phyloP scores from a whole-genome alignment of 2,329 filamentous ascomycete genomes.

The Plectosphaerella plurivora region DNA sequence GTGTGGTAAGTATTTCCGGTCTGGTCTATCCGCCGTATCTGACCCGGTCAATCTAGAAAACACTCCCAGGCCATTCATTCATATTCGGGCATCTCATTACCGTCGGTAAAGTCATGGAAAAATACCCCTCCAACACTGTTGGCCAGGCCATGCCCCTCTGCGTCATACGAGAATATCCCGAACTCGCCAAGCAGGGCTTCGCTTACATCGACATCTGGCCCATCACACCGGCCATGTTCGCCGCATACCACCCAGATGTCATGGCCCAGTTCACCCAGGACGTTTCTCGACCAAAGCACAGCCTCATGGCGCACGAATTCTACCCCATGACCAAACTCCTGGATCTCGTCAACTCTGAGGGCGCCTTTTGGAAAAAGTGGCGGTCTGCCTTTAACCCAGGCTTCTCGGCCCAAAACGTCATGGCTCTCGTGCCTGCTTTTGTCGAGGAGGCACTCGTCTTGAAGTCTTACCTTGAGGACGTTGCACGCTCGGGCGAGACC shows the following conservation, averaged over 20 bases:
- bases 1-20: too few species aligned
- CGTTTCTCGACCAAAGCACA: slow-evolving; percentile 14
- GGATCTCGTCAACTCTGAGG: slow-evolving; percentile 26
- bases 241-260: slow-evolving; percentile 14
- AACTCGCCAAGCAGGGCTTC: slow-evolving; percentile 14
- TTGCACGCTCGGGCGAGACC: background rate
- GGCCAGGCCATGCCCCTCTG: background rate
- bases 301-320: slow-evolving; percentile 20
- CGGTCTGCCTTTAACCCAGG: slow-evolving; percentile 26
- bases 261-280: slow-evolving; percentile 16
- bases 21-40: background rate
- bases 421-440: slow-evolving; percentile 27
- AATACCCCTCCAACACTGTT: background rate
- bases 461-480: background rate
- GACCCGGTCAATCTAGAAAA: background rate
- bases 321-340: slow-evolving; percentile 23
- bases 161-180: background rate
- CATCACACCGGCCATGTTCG: slow-evolving; percentile 11
- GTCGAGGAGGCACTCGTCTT: slow-evolving; percentile 32
- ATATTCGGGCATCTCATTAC: background rate
- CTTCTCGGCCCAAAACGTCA: slow-evolving; percentile 30
- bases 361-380: slow-evolving; percentile 21
- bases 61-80: background rate
- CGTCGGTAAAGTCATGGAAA: background rate
- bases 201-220: slow-evolving; percentile 24